Percentiles rank a stretch among this genome's conserved stretches.
phyloP scores from a whole-genome alignment of 768 basidiomycete genomes.

The Russula foetens region DNA sequence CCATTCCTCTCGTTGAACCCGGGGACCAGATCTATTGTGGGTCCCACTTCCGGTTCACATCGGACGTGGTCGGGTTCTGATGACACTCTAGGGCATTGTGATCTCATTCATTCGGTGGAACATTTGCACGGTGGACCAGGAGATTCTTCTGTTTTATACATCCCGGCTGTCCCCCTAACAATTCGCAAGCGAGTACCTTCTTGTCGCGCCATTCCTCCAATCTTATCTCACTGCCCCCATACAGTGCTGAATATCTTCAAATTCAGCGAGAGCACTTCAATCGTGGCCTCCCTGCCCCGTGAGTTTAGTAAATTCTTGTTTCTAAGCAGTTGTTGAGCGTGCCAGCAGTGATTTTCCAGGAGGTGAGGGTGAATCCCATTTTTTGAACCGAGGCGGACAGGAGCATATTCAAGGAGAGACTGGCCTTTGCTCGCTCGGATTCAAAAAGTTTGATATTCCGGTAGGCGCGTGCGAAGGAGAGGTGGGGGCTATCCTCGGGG shows the following conservation, averaged over 20 bases:
- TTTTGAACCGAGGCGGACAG: constrained; percentile 33
- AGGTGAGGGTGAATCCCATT: constrained; percentile 33
- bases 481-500: not conserved
- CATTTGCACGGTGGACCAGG: constrained; percentile 42
- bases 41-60: not conserved
- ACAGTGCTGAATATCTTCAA: constrained; percentile 46
- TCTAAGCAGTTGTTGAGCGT: not conserved
- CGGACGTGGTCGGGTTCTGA: not conserved
- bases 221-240: not conserved
- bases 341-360: constrained; percentile 46
- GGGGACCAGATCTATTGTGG: constrained; percentile 71
- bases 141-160: constrained; percentile 73
- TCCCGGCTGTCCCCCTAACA: constrained; percentile 62
- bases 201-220: not conserved
- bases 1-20: constrained; percentile 60
- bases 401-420: constrained; percentile 28
- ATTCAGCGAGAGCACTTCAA: constrained; percentile 58
- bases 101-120: constrained; percentile 41
- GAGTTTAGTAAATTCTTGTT: not conserved
- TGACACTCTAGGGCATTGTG: constrained; percentile 25
- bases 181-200: constrained; percentile 32
- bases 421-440: constrained; percentile 15
- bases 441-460: constrained; percentile 9
- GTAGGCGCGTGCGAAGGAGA: constrained; percentile 5
- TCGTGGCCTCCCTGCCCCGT: constrained; percentile 49